A percentile compares a stretch with the other conserved stretches of the same genome.
These are phyloP conservation scores for Fusarium lyarnte DNA, from an alignment of 2,329 filamentous ascomycete species.

Conservation along the genomic window DNA sequence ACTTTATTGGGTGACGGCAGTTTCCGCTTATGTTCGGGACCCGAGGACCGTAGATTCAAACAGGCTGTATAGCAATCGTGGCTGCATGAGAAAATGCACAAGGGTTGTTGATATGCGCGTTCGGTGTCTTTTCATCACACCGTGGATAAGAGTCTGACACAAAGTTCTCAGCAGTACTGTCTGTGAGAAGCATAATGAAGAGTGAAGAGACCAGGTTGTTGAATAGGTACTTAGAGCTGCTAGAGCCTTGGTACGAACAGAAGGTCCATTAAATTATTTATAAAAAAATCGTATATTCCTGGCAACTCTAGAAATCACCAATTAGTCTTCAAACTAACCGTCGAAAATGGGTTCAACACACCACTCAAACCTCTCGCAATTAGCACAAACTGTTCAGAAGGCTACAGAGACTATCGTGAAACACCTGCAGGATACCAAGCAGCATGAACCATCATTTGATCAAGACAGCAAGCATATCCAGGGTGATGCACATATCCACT, in stretches of 20 bases:
- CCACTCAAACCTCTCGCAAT: neutral
- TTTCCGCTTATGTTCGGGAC: neutral
- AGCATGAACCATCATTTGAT: neutral
- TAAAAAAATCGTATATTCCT: too few species aligned
- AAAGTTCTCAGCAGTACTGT: neutral
- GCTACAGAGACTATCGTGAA: neutral
- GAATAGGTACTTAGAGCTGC: neutral
- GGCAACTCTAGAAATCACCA: too few species aligned
- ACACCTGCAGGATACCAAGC: neutral
- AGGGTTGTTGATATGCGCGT: neutral
- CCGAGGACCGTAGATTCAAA: neutral
- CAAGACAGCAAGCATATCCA: neutral
- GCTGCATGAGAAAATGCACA: too few species aligned
- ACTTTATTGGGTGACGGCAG: neutral
- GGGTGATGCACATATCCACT: neutral
- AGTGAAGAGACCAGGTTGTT: fast-evolving
- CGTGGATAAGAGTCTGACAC: neutral
- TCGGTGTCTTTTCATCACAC: neutral
- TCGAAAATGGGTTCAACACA: neutral
- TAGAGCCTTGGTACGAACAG: fast-evolving
- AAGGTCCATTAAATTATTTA: neutral
- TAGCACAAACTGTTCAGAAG: neutral
- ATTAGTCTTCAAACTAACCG: fast-evolving
- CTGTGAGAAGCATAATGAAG: neutral
- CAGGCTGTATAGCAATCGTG: neutral